phyloP scores from a whole-genome alignment of 2,329 filamentous ascomycete genomes.

The Verticillium tricorpus region DNA sequence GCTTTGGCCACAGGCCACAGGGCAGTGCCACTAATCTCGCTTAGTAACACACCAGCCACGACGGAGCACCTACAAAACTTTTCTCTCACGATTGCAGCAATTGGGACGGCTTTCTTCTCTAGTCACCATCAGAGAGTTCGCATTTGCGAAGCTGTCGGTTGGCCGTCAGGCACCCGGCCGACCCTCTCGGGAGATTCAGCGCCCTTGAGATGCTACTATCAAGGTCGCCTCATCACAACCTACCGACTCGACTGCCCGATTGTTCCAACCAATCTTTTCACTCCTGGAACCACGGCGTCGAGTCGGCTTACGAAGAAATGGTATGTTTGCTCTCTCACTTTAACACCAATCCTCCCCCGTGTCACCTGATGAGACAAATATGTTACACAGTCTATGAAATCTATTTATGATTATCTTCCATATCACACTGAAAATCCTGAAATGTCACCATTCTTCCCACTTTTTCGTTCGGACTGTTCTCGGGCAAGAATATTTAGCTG shows the following conservation, averaged over 20 bases:
- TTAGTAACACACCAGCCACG: too few relatives aligned
- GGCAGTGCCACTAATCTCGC: too few relatives aligned
- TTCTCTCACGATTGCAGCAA: too few relatives aligned
- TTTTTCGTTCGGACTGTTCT: background rate
- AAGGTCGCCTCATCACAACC: background rate
- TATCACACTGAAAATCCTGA: conserved; percentile 6
- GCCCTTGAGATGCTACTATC: background rate
- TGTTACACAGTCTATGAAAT: conserved; percentile 6
- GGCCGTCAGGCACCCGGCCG: too few relatives aligned
- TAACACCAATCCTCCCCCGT: background rate
- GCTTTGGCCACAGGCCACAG: too few relatives aligned
- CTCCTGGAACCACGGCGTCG: background rate
- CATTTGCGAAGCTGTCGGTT: too few relatives aligned
- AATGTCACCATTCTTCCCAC: background rate
- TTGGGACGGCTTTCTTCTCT: too few relatives aligned
- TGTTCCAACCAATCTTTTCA: background rate
- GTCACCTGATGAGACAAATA: conserved; percentile 3
- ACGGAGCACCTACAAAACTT: too few relatives aligned
- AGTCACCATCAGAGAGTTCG: too few relatives aligned
- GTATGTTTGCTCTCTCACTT: background rate
- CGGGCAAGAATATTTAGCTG: background rate
- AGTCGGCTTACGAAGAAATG: background rate
- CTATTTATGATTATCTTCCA: conserved; percentile 1
- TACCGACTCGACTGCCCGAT: background rate
- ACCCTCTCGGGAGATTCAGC: too few relatives aligned